Evolutionary conservation across 306 rosid genomes (phyloP), one percentile per base, ranked within the genome.

Genomic region (Myrica gale): DNA sequence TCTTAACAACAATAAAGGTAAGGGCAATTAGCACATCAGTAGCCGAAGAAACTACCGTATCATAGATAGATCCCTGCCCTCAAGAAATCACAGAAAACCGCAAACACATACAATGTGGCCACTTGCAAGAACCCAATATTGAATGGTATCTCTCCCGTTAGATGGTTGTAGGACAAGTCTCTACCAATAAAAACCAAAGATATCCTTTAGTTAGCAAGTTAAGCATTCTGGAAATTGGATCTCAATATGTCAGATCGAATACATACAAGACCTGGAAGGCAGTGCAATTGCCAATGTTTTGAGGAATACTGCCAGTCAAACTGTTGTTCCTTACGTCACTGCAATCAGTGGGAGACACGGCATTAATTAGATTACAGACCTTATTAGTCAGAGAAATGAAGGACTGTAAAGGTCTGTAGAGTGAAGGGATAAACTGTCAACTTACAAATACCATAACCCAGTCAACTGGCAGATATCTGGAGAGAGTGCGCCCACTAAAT

Each of bases 361-460:
- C 26, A 46, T 74, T 54, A 82, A 19, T 54, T 55, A 7, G 6
- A 26, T 32, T 5, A 11, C 16, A 10, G 47, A 65, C 65, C 60
- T 50, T 7, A 5, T 52, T 13, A 9, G 17, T n/a, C 52, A 41
- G n/a, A 72, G 19, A 26, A 55, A 50, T 42, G 9, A 62, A 17
- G 17, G 20, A 62, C 45, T 9, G 8, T 10, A 44, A 61, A 44
- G 17, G 5, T 13, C 4, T 50, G 47, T 11, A 52, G 42, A 26
- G 13, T n/a, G 60, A 76, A 74, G 74, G 43, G 57, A 13, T 60
- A 72, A 12, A 48, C 44, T 62, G 69, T 19, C 8, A 10, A 96
- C 99, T 92, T 90, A 96, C 99, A 96, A 96, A 61, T 92, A 96
- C 99, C 99, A 96, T 76, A 96, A 78, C 37, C 96, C 98, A 65